Conservation (phyloP, 257 asterid genomes). For the Capsicum baccatum region DNA sequence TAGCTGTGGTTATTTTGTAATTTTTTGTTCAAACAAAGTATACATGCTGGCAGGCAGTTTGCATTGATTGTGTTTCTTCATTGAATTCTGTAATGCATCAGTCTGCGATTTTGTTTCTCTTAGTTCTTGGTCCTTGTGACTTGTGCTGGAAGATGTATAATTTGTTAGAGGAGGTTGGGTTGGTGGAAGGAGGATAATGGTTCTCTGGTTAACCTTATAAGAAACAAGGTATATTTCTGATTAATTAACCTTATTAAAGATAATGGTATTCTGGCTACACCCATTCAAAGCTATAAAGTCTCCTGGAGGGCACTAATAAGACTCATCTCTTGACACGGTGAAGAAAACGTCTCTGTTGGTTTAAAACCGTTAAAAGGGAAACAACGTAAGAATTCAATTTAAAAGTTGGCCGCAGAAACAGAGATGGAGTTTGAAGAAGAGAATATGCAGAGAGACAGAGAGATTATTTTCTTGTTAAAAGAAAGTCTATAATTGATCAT, state of each 20-base stretch:
- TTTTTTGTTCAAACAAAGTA: background rate
- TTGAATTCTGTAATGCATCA: constrained; percentile 15
- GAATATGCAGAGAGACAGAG: too few species aligned
- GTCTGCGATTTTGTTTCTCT: background rate
- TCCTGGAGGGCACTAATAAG: background rate
- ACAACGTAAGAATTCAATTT: too few species aligned
- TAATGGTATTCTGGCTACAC: background rate
- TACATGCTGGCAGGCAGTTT: background rate
- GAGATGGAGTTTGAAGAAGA: too few species aligned
- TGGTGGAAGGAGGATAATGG: background rate
- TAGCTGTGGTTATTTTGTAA: background rate
- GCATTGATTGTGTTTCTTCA: background rate
- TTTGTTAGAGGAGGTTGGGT: too few species aligned
- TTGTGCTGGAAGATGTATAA: constrained; percentile 11
- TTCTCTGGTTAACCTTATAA: background rate
- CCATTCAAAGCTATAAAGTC: background rate
- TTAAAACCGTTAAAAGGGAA: too few species aligned
- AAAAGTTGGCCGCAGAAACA: too few species aligned
- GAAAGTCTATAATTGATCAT: too few species aligned
- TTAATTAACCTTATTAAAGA: background rate
- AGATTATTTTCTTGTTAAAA: too few species aligned
- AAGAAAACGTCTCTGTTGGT: background rate
- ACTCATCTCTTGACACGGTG: background rate
- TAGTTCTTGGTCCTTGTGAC: background rate
- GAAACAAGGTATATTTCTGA: background rate